phyloP scores from a whole-genome alignment of 768 basidiomycete genomes.

The Sporobolomyces pararoseus region DNA sequence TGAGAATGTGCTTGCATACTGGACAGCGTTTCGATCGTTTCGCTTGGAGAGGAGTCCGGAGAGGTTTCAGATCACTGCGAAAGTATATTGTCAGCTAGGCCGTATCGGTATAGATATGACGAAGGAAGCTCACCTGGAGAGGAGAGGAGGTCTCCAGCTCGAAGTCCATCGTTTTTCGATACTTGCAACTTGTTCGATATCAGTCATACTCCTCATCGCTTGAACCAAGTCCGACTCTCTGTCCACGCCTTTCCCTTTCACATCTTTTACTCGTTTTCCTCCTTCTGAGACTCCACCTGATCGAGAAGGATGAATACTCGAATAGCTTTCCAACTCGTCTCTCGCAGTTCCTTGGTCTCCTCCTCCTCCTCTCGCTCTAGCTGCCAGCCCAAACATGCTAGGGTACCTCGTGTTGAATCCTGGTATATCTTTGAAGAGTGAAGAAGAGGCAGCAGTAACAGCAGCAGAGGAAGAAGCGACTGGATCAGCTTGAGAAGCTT shows the following conservation, averaged over 20 bases:
- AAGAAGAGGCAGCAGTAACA: slow-evolving; percentile 68
- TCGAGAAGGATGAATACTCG: slow-evolving; percentile 11
- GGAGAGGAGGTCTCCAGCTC: slow-evolving; percentile 70
- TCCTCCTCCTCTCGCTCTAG: slow-evolving; percentile 22
- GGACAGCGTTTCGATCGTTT: slow-evolving; percentile 96
- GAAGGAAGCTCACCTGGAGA: slow-evolving; percentile 58
- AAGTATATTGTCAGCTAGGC: not conserved
- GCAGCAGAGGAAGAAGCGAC: slow-evolving; percentile 51
- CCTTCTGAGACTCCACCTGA: slow-evolving; percentile 9
- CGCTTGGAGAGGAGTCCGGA: slow-evolving; percentile 85
- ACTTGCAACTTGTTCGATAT: slow-evolving; percentile 60
- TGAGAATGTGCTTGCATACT: slow-evolving; percentile 87
- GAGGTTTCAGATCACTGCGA: slow-evolving; percentile 71
- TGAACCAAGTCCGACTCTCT: slow-evolving; percentile 58
- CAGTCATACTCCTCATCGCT: slow-evolving; percentile 59
- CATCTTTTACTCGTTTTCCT: not conserved
- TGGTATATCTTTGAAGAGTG: slow-evolving; percentile 72
- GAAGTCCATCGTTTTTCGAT: slow-evolving; percentile 75
- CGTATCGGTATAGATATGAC: not conserved
- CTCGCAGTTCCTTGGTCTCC: slow-evolving; percentile 36
- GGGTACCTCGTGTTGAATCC: slow-evolving; percentile 35
- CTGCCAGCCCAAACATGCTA: slow-evolving; percentile 28
- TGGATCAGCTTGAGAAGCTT: slow-evolving; percentile 27
- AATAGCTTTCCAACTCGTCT: slow-evolving; percentile 47
- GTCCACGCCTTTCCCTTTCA: slow-evolving; percentile 20